Conservation (phyloP, 306 rosid species). For the Sicyos edulis region DNA sequence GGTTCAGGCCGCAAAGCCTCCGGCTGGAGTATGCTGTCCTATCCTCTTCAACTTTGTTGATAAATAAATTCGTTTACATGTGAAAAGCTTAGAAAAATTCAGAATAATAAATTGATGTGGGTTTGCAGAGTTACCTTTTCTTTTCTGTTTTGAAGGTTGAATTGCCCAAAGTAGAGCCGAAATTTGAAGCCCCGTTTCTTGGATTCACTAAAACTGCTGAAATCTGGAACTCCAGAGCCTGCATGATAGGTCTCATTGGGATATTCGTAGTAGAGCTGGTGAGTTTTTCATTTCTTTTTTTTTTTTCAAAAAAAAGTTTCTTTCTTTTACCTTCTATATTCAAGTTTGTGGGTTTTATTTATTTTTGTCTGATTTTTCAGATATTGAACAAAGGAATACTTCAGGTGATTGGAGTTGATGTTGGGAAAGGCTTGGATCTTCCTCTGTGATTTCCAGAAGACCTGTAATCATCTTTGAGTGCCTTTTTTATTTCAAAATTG, state of each 20-base stretch:
- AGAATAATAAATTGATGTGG: neutral
- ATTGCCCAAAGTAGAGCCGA: slow-evolving; percentile 70
- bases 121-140: slow-evolving; percentile 3
- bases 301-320: neutral
- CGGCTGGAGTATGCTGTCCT: slow-evolving; percentile 54
- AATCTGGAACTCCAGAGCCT: slow-evolving; percentile 90
- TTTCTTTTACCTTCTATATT: neutral
- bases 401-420: slow-evolving; percentile 75
- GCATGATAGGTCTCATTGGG: slow-evolving; percentile 90
- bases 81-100: neutral
- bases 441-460: slow-evolving; percentile 46
- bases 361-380: slow-evolving; percentile 36
- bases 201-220: slow-evolving; percentile 93
- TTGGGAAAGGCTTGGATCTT: slow-evolving; percentile 88
- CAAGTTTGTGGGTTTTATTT: neutral
- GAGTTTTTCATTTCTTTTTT: slow-evolving; percentile 9
- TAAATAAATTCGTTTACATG: neutral
- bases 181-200: slow-evolving; percentile 58
- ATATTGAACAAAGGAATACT: slow-evolving; percentile 75
- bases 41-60: slow-evolving; percentile 2
- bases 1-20: slow-evolving; percentile 63
- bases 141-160: slow-evolving; percentile 48
- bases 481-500: neutral
- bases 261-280: slow-evolving; percentile 71
- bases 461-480: neutral